Base-by-base conservation (phyloP, 768 basidiomycete species). In the Russula lepida region DNA sequence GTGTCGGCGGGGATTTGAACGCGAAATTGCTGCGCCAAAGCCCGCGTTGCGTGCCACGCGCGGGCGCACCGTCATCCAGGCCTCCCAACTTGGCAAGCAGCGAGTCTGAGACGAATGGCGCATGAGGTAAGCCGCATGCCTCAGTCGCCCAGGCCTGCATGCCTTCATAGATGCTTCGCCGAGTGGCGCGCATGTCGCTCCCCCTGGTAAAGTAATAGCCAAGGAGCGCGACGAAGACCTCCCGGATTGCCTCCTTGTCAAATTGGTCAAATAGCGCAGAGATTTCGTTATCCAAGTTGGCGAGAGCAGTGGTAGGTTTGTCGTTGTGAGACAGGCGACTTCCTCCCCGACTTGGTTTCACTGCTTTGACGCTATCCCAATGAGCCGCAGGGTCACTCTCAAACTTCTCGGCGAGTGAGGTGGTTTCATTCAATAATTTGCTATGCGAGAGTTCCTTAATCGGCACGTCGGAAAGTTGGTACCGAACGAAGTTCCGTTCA, bases 401-500 rank as follows among this genome's bases (percentile, higher is more conserved):
- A 60, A 74, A 75, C 44, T 74, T 69, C 25, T 70, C 66, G 4
- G 82, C 78, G n/a, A 86, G 75, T 27, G 71, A 73, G 11, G 69
- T 64, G 19, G 86, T 66, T 61, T 86, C 76, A 0, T 71, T 62
- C 27, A 73, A 64, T 30, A 88, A 71, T 37, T 84, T 79, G 23
- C 72, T 73, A 39, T 75, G 70, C 0, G 82, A 74, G 17, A 88
- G 69, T 5, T 81, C 75, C 68, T 85, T 83, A 56, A 97, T 75
- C 0, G 92, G 88, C 41, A 95, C 79, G 47, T 81, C 78, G 15
- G 76, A 76, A 51, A 95, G 75, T 64, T 84, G 76, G 74, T 78
- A 78, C 12, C 77, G 76, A 62, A 87, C 74, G 70, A 86, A 95
- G 17, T 79, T 81, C 39, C 78, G 72, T 70, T 98, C 94, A 81